Evolutionary conservation across 768 basidiomycete species (phyloP), one percentile per base, ranked within the genome.

Genomic region (Tephrocybe rancida): DNA sequence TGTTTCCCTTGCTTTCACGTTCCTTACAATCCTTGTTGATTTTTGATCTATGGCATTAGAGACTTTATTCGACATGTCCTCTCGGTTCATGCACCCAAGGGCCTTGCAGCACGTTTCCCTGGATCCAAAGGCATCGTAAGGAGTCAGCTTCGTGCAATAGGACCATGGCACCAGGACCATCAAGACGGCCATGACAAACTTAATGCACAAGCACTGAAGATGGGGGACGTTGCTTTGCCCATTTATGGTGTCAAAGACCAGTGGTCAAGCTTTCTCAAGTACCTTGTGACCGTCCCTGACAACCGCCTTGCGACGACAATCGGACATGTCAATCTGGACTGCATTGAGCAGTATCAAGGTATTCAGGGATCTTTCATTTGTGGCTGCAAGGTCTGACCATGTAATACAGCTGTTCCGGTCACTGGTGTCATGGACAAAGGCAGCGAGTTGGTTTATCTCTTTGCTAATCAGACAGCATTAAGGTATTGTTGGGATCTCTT

Each of bases 141-240:
- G 18, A 32, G 27, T 16, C n/a, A 30, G n/a, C 30, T 47, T 32
- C 32, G 10, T 19, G 46, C 30, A 7, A 32, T 63, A 21, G 58
- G 64, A 5, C 57, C 59, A 18, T 59, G 41, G 44, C 57, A 64
- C 52, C 48, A 65, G 34, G 24, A 54, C n/a, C 57, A 62, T 53
- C 44, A 37, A n/a, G 66, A 67, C 58, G 66, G 63, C 3, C 66
- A 67, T 45, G 66, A 66, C 48, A 67, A 66, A 42, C 58, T 67
- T 9, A 50, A 38, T 13, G 37, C 46, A n/a, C 60, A 63, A 45
- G 63, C 65, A 5, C 48, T 67, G 24, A 39, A 52, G 19, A 63
- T 67, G 59, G 66, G 65, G 21, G 48, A 37, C 1, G 57, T 61
- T 5, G 25, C 54, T 11, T 47, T 67, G 26, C 60, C 61, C 5